Conservation (phyloP, 2,329 filamentous ascomycete species). For the Aspergillus sp. region DNA sequence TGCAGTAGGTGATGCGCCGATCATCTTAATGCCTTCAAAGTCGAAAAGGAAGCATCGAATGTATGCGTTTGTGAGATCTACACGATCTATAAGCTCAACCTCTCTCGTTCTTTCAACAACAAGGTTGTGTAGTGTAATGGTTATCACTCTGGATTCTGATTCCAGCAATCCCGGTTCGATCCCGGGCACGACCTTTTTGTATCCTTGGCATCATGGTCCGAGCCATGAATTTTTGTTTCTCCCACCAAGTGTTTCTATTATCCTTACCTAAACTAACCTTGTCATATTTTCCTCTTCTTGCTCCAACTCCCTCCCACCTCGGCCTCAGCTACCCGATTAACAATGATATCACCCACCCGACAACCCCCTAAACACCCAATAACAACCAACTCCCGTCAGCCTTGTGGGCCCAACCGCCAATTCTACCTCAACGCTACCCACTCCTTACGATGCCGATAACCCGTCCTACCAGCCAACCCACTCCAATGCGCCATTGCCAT, state of each 20-base stretch:
- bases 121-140: neutral
- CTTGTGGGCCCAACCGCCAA: slow-evolving; percentile 3
- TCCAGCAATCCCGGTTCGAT: neutral
- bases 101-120: neutral
- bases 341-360: neutral
- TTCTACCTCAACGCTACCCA: neutral
- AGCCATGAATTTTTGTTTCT: too few relatives aligned
- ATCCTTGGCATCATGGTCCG: neutral
- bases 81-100: neutral
- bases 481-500: neutral
- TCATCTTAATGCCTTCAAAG: too few relatives aligned
- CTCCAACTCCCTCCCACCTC: too few relatives aligned
- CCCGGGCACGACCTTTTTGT: neutral
- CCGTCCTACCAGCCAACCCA: neutral
- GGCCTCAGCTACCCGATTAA: neutral
- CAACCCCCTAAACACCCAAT: neutral
- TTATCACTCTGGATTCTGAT: neutral
- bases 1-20: too few relatives aligned
- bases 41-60: too few relatives aligned
- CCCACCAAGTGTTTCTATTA: too few relatives aligned
- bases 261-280: too few relatives aligned
- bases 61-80: rapidly evolving
- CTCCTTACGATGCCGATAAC: neutral
- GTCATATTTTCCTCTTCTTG: too few relatives aligned
- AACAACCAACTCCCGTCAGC: neutral